Evolutionary conservation across 345 rosid genomes (phyloP), one percentile per base, ranked within the genome.

Genomic region (Camelina sativa): DNA sequence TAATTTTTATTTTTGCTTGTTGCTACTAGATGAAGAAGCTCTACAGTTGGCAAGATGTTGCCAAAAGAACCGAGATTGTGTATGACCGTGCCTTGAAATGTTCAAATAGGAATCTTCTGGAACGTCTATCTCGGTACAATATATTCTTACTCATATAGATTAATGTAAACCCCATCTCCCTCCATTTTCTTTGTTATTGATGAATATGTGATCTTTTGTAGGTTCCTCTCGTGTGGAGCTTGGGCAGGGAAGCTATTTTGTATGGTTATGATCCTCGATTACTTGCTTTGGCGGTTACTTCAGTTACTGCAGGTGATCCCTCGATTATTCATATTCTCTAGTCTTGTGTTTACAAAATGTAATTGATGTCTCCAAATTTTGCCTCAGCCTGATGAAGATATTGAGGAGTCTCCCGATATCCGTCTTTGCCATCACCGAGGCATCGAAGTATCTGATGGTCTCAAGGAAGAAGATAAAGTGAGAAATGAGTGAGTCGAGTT

Each of bases 231-330:
- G 0, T 90, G 97, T 75, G 97, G 99, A 68, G 75, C 91, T 44
- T 92, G 97, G 98, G 97, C 97, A 1, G 97, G 99, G 67, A 94
- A 92, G 77, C 85, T 92, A 50, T 92, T 90, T 65, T 89, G 97
- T 82, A 79, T 89, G 87, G 97, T 95, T 77, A 90, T 95, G 96
- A 90, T 92, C 12, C 79, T 90, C 15, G 92, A 92, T 86, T 89
- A 80, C 79, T 76, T 95, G 82, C 78, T 91, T 13, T 92, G 89
- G 96, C 82, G 69, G 44, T 77, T 95, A 13, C 77, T 95, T 82
- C 84, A 84, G 46, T 58, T 85, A 11, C 79, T 84, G 74, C 91
- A 94, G 96, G 97, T 87, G 67, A 75, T 32, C 16, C 17, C 2
- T 65, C 44, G 16, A 16, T 23, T 16, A 3, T 8, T 67, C 7